phyloP scores from a whole-genome alignment of 164 flowering plant species.

The Tetrastigma voinierianum region DNA sequence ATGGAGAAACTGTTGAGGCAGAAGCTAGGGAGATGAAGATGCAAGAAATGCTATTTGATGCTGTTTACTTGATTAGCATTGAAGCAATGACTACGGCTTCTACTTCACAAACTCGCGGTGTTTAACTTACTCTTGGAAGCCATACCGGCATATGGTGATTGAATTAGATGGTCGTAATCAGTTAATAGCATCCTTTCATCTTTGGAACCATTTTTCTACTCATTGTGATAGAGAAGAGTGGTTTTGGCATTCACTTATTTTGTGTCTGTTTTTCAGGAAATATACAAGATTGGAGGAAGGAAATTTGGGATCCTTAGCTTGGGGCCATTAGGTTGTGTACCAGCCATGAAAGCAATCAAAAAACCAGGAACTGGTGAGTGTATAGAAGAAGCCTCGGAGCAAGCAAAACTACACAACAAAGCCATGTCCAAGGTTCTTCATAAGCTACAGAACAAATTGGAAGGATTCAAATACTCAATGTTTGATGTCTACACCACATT shows the following conservation, averaged over 20 bases:
- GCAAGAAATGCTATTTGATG: slow-evolving; percentile 17
- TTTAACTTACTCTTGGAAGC: neutral
- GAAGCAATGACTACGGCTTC: slow-evolving; percentile 26
- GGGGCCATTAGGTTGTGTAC: no score
- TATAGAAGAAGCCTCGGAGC: no score
- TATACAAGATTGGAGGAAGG: slow-evolving; percentile 7
- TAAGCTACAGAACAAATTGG: neutral
- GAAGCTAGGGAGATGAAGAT: slow-evolving; percentile 16
- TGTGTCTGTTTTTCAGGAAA: slow-evolving; percentile 10
- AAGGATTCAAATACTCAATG: neutral
- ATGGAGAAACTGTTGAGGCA: slow-evolving; percentile 15
- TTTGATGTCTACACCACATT: neutral
- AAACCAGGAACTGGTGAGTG: no score
- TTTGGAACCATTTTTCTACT: no score
- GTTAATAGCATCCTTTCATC: slow-evolving; percentile 4
- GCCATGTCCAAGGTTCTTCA: neutral
- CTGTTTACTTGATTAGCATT: slow-evolving; percentile 28
- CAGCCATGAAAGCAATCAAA: no score
- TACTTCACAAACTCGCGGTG: neutral
- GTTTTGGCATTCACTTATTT: neutral
- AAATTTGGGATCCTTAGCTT: no score
- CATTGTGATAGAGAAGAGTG: no score
- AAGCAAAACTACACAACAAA: neutral
- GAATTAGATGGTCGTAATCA: slow-evolving; percentile 15
- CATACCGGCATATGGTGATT: slow-evolving; percentile 17